Conservation (phyloP, 106 monocot genomes). For the Acorus calamus region DNA sequence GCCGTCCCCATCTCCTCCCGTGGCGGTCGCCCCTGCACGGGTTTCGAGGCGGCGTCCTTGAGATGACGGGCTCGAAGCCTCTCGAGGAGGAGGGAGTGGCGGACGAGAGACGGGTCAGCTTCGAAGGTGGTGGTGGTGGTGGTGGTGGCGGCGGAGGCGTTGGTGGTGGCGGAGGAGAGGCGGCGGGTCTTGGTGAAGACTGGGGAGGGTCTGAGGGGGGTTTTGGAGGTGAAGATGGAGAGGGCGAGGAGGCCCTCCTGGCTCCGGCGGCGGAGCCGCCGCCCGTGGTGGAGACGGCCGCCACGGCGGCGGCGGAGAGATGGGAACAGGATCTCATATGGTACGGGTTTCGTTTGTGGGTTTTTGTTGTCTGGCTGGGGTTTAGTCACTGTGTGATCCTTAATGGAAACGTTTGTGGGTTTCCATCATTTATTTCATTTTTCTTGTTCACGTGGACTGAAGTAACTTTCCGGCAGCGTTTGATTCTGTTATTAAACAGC, state of each 20-base stretch:
- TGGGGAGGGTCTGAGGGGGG: slow-evolving; percentile 16
- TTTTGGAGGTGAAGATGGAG: slow-evolving; percentile 12
- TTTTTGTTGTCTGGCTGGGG: no score
- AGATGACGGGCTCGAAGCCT: slow-evolving; percentile 69
- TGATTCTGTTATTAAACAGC: no score
- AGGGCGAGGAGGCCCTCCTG: slow-evolving; percentile 32
- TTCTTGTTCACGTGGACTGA: no score
- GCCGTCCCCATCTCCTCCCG: slow-evolving; percentile 8
- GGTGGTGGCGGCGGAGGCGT: slow-evolving; percentile 20
- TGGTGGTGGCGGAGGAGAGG: slow-evolving; percentile 3
- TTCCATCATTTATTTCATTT: no score
- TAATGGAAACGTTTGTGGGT: no score
- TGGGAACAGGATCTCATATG: no score
- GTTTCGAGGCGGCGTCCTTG: slow-evolving; percentile 29
- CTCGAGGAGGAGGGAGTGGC: slow-evolving; percentile 72
- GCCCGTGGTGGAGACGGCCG: slow-evolving; percentile 5
- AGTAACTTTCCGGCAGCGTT: no score
- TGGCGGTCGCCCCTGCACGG: neutral
- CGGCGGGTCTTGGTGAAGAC: slow-evolving; percentile 7
- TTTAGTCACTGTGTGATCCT: no score
- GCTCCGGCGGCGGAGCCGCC: slow-evolving; percentile 24
- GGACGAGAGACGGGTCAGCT: slow-evolving; percentile 12
- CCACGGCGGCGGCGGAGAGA: neutral
- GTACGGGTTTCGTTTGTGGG: no score
- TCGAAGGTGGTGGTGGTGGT: slow-evolving; percentile 6